Base-by-base conservation (phyloP, 768 basidiomycete species). In the Lactarius sanguifluus region DNA sequence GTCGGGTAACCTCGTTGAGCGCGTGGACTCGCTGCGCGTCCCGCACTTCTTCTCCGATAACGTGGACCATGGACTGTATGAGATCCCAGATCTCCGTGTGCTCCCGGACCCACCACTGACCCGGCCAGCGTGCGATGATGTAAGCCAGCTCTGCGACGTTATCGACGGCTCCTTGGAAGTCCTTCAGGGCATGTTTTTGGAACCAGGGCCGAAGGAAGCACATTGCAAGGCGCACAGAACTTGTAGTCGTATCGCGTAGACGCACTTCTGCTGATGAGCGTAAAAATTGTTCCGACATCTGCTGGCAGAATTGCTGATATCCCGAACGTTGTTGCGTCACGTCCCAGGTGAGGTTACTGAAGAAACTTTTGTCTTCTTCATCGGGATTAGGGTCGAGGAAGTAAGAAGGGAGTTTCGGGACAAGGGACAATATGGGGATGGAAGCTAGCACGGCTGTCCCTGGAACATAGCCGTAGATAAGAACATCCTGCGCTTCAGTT, bases 401-500 rank as follows among this genome's bases (percentile, higher is more conserved):
- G 72, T 91, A 92, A 16, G 87, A 87, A 1, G 91, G 91, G 47
- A 92, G 81, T 70, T 84, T 86, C 67, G 84, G 81, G 66, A 92
- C 76, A 64, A 92, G 75, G 23, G 82, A 80, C 47, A 85, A 78
- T 59, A 92, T 82, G 1, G 90, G 89, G 28, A 92, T 78, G 18
- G 91, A 91, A 20, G 88, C 79, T 23, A 89, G 79, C 64, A 92
- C 83, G 10, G 89, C 88, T 25, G 80, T 78, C 25, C 81, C 78
- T 40, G 91, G 88, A 66, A 92, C 84, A 71, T 82, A 83, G 36
- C 87, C 88, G 72, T 88, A 80, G 45, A 91, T 82, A 64, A 92
- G 85, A 40, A 90, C 89, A 65, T 86, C 83, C 73, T 92, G 91
- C 12, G 91, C 86, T 72, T 92, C 90, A 65, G 86, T 79, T 12